These are phyloP conservation scores for Paecilomyces niveus DNA, from an alignment of 2,329 filamentous ascomycete species.

Conservation along the genomic window DNA sequence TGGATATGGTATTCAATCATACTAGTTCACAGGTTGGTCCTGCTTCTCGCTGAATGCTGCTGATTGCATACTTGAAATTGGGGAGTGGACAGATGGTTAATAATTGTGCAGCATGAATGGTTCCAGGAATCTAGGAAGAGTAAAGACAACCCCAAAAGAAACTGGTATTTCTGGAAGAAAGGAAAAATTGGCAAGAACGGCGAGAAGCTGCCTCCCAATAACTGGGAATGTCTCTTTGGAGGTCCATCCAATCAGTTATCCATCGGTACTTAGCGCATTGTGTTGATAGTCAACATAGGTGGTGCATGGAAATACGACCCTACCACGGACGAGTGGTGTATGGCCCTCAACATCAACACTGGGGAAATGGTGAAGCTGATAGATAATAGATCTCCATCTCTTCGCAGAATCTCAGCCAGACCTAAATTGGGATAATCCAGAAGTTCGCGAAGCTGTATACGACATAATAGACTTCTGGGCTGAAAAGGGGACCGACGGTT, in stretches of 20 bases:
- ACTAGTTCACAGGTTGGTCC: conserved; percentile 16
- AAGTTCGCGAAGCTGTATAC: conserved; percentile 59
- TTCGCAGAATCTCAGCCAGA: conserved; percentile 69
- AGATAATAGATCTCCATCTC: conserved; percentile 50
- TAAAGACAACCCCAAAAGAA: conserved; percentile 43
- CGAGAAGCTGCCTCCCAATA: conserved; percentile 59
- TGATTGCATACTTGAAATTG: background rate
- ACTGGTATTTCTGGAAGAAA: conserved; percentile 52
- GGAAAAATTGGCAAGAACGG: conserved; percentile 44
- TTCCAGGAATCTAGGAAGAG: conserved; percentile 50
- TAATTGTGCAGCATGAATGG: conserved; percentile 44
- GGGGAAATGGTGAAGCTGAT: background rate
- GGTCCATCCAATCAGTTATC: conserved; percentile 1
- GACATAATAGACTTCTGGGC: conserved; percentile 69
- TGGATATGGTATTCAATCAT: conserved; percentile 36
- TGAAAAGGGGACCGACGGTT: conserved; percentile 59
- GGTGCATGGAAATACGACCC: conserved; percentile 53
- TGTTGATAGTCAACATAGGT: background rate
- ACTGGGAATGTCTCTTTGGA: conserved; percentile 59
- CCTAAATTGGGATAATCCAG: conserved; percentile 69
- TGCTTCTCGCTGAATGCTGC: too few species aligned
- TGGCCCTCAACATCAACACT: background rate
- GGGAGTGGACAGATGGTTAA: background rate
- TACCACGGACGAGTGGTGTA: conserved; percentile 56
- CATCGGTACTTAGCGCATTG: background rate